phyloP scores from a whole-genome alignment of 441 rosid genomes.

The Euphorbia celastroides region DNA sequence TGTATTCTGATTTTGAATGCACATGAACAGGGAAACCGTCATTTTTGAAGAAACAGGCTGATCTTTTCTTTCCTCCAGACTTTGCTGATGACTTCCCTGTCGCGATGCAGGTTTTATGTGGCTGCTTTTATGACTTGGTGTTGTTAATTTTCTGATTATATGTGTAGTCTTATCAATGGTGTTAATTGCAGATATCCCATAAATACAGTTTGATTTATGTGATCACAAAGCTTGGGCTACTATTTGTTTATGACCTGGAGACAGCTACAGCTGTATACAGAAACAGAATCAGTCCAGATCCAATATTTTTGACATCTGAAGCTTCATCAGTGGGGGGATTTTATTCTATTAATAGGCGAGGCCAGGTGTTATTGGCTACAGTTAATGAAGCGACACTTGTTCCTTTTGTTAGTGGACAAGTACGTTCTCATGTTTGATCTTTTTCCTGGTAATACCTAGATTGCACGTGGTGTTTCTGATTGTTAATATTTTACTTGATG shows the following conservation, averaged over 20 bases:
- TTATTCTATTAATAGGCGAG: constrained; percentile 96
- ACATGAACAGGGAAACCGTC: constrained; percentile 77
- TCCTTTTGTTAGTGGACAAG: constrained; percentile 98
- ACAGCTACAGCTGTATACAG: constrained; percentile 98
- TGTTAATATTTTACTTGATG: constrained; percentile 16
- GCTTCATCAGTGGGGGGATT: constrained; percentile 89
- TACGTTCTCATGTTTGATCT: constrained; percentile 27
- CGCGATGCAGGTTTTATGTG: constrained; percentile 86
- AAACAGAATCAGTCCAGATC: constrained; percentile 98
- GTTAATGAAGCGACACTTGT: constrained; percentile 92
- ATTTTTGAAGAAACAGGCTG: constrained; percentile 94
- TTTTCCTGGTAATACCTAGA: neutral
- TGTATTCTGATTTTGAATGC: constrained; percentile 1
- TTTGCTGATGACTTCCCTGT: constrained; percentile 99
- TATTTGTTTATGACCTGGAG: constrained; percentile 98
- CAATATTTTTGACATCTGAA: constrained; percentile 95
- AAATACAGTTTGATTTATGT: constrained; percentile 86
- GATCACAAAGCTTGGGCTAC: constrained; percentile 97
- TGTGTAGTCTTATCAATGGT: constrained; percentile 22
- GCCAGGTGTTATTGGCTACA: constrained; percentile 93
- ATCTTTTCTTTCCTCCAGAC: constrained; percentile 99
- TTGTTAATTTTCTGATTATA: constrained; percentile 15
- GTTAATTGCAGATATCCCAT: constrained; percentile 81
- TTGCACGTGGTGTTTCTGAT: neutral
- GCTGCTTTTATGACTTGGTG: constrained; percentile 5